Evolutionary conservation across 164 flowering plant genomes (phyloP), one percentile per base, ranked within the genome.

Genomic region (Vitis rotundifolia): DNA sequence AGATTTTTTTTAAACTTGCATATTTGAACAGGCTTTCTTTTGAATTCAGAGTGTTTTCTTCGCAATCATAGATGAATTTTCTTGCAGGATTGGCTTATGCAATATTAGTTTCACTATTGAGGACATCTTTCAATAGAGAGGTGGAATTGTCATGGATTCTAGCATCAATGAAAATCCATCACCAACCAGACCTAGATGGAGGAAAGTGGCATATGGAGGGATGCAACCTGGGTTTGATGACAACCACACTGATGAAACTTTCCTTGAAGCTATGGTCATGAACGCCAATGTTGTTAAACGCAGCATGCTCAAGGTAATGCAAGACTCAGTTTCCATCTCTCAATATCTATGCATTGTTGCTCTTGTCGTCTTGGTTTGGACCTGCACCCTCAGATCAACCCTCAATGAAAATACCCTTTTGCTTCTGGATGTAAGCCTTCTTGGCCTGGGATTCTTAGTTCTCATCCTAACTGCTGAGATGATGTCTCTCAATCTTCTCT

Each of bases 141-240:
- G 64, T 0, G 19, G 49, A 49, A 64, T 49, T n/a, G 49, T 29
- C 19, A 83, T 82, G 85, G 81, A 76, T 44, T 8, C 54, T 1
- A 48, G 12, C 29, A 18, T 58, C 47, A 10, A 51, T 61, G 79
- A 69, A 48, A 68, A 62, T 28, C 59, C 70, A 15, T 68, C 84
- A 64, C 82, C 80, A 19, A 57, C 77, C 29, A 74, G 61, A 61
- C 80, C 72, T 16, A 89, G 73, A 83, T 96, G 99, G 99, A 86
- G 89, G 60, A 93, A 96, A 80, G 92, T 96, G 61, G 99, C 97
- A n/a, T 96, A 93, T 77, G 98, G 98, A 68, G 99, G 99, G 15
- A 96, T 91, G 98, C 99, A 96, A 75, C 91, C 89, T 15, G 99
- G 98, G n/a, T 96, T 80, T 64, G 94, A 86, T 63, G 99, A 96